A percentile compares a stretch with the other conserved stretches of the same genome.
Evolutionary conservation across 148 eudicot genomes (phyloP).

Genomic region (Nyssa sinensis): DNA sequence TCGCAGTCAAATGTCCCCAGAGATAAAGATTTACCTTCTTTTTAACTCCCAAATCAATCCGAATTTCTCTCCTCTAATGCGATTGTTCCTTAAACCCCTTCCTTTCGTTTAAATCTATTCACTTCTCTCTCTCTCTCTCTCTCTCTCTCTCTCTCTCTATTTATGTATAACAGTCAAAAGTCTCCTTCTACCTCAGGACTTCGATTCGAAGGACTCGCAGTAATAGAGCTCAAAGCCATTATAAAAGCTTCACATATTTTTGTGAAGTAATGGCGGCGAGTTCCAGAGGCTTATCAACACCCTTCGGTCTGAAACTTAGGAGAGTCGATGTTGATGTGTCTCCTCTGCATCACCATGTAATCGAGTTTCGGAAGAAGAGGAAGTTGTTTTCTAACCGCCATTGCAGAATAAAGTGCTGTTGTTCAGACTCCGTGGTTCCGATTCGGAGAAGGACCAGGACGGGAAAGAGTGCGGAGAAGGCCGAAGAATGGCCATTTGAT

Average conservation of each 20-base stretch:
- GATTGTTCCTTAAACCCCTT: background rate
- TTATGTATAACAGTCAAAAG: background rate
- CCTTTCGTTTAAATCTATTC: background rate
- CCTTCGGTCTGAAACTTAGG: constrained; percentile 29
- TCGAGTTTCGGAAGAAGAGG: constrained; percentile 12
- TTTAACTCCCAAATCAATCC: background rate
- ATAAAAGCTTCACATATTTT: too few species aligned
- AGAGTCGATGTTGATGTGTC: constrained; percentile 20
- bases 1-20: constrained; percentile 1
- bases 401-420: constrained; percentile 27
- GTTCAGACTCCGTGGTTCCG: constrained; percentile 36
- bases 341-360: background rate
- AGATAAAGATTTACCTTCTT: background rate
- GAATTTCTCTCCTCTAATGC: background rate
- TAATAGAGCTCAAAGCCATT: too few species aligned
- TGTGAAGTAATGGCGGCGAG: constrained; percentile 48
- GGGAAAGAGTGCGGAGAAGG: constrained; percentile 35
- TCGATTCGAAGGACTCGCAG: too few species aligned
- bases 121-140: constrained; percentile 6
- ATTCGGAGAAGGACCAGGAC: constrained; percentile 20
- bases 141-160: background rate
- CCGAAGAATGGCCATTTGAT: constrained; percentile 48
- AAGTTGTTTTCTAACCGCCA: constrained; percentile 19
- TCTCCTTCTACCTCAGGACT: background rate
- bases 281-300: constrained; percentile 52